Evolutionary conservation across 2,329 filamentous ascomycete genomes (phyloP).

Genomic region (Graphilbum sp.): DNA sequence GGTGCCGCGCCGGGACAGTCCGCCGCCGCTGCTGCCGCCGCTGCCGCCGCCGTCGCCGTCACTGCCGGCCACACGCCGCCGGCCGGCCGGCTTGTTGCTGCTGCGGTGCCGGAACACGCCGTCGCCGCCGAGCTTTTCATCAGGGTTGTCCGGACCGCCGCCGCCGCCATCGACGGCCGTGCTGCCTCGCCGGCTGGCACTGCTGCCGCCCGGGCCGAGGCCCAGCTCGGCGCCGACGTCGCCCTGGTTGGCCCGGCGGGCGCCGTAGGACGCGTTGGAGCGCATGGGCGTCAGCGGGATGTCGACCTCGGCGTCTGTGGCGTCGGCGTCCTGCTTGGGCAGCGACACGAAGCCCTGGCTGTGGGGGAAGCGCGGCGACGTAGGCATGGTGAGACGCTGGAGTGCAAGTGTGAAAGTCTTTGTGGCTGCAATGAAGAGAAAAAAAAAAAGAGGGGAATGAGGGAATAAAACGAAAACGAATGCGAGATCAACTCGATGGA

Average conservation of each 20-base stretch:
- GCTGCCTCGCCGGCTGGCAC: conserved; percentile 9
- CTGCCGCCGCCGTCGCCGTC: no score
- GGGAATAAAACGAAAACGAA: background rate
- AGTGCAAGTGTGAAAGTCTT: no score
- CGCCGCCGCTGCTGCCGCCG: no score
- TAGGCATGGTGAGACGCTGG: conserved; percentile 3
- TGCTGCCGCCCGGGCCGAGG: conserved; percentile 2
- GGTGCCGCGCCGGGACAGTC: conserved; percentile 25
- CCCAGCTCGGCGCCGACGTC: conserved; percentile 11
- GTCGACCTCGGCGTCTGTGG: conserved; percentile 18
- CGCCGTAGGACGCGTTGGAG: conserved; percentile 33
- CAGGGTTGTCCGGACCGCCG: conserved; percentile 13
- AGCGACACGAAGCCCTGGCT: conserved; percentile 11
- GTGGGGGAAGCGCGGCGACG: conserved; percentile 9
- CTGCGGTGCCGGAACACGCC: conserved; percentile 20
- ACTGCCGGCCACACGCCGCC: conserved; percentile 32
- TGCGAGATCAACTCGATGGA: background rate
- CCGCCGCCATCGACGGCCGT: conserved; percentile 14
- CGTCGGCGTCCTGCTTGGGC: conserved; percentile 3
- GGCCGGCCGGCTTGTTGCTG: conserved; percentile 22
- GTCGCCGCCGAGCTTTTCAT: conserved; percentile 25
- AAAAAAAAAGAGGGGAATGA: background rate
- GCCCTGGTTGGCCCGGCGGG: conserved; percentile 18
- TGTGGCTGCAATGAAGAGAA: background rate
- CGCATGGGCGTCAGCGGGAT: conserved; percentile 40